A percentile compares a stretch with the other conserved stretches of the same genome.
Conservation (phyloP, 495 filamentous ascomycete species). For the Hypoxylon subgilvum region DNA sequence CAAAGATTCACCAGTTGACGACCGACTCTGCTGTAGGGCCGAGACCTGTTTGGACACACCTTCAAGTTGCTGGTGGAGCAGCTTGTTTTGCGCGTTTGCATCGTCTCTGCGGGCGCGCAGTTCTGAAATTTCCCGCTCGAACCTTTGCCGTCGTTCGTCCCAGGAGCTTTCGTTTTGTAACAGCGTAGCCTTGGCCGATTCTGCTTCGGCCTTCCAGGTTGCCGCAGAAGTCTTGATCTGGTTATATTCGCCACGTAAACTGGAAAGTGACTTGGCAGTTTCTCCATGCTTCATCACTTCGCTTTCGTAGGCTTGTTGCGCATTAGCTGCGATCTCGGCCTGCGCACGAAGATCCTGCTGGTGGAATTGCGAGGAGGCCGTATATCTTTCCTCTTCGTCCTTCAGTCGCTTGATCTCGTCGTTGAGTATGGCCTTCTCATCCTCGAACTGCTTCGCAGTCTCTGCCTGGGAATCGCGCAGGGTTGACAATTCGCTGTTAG, state of each 20-base stretch:
- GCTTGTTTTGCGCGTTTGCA: slow-evolving; percentile 79
- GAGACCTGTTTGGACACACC: slow-evolving; percentile 78
- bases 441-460: slow-evolving; percentile 70
- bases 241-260: slow-evolving; percentile 78
- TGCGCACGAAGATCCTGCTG: slow-evolving; percentile 91
- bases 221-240: slow-evolving; percentile 77
- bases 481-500: slow-evolving; percentile 77
- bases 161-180: slow-evolving; percentile 83
- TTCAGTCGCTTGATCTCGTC: slow-evolving; percentile 80
- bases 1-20: slow-evolving; percentile 54
- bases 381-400: slow-evolving; percentile 81
- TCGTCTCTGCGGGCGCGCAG: slow-evolving; percentile 79
- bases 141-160: slow-evolving; percentile 76
- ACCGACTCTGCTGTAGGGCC: slow-evolving; percentile 73
- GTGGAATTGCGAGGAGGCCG: slow-evolving; percentile 76
- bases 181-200: slow-evolving; percentile 79
- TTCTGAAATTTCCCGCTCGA: slow-evolving; percentile 83
- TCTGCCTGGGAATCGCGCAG: slow-evolving; percentile 80
- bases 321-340: slow-evolving; percentile 87
- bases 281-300: slow-evolving; percentile 94
- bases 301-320: slow-evolving; percentile 92
- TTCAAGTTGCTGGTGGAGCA: slow-evolving; percentile 88
- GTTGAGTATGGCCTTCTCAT: slow-evolving; percentile 77
- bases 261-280: slow-evolving; percentile 81
- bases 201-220: slow-evolving; percentile 73